Evolutionary conservation across 805 yeast species (phyloP).

Genomic region (Scheffersomyces lignosus): DNA sequence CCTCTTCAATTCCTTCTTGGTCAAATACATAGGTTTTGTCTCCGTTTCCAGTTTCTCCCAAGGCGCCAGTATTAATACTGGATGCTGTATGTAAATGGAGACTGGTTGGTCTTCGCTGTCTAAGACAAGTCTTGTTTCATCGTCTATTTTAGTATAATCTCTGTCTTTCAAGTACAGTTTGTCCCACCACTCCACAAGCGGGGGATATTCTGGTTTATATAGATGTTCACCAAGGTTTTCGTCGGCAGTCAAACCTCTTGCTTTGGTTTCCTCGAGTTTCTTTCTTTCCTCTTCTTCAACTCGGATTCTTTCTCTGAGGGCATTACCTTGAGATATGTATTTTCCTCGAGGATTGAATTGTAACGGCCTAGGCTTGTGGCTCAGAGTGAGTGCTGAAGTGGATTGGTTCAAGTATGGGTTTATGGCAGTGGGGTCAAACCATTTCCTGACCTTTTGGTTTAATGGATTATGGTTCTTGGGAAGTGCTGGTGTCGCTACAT

Average conservation of each 20-base stretch:
- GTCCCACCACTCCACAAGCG: slow-evolving; percentile 91
- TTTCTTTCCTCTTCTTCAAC: slow-evolving; percentile 26
- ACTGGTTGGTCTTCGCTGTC: slow-evolving; percentile 50
- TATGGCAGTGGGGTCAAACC: slow-evolving; percentile 34
- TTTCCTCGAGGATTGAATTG: slow-evolving; percentile 64
- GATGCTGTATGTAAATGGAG: slow-evolving; percentile 78
- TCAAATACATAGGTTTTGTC: slow-evolving; percentile 55
- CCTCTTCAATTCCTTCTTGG: slow-evolving; percentile 75
- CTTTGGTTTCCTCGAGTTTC: slow-evolving; percentile 27
- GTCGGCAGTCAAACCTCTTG: slow-evolving; percentile 53
- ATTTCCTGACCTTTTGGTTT: slow-evolving; percentile 22
- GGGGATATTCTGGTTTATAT: slow-evolving; percentile 53
- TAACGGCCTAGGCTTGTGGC: slow-evolving; percentile 34
- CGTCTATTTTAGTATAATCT: slow-evolving; percentile 35
- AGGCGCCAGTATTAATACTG: slow-evolving; percentile 62
- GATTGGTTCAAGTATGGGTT: slow-evolving; percentile 40
- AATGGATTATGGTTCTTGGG: slow-evolving; percentile 30
- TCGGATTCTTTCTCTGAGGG: slow-evolving; percentile 42
- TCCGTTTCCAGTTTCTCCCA: slow-evolving; percentile 50
- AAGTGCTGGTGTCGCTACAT: slow-evolving; percentile 23
- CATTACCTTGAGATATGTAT: slow-evolving; percentile 54
- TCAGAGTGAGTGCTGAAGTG: slow-evolving; percentile 1
- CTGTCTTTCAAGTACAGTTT: slow-evolving; percentile 46
- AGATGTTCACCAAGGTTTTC: slow-evolving; percentile 54
- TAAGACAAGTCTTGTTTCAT: slow-evolving; percentile 25